These are phyloP conservation scores for Stentor coeruleus DNA, from an alignment of 73 alveolate genomes.

Conservation along the genomic window DNA sequence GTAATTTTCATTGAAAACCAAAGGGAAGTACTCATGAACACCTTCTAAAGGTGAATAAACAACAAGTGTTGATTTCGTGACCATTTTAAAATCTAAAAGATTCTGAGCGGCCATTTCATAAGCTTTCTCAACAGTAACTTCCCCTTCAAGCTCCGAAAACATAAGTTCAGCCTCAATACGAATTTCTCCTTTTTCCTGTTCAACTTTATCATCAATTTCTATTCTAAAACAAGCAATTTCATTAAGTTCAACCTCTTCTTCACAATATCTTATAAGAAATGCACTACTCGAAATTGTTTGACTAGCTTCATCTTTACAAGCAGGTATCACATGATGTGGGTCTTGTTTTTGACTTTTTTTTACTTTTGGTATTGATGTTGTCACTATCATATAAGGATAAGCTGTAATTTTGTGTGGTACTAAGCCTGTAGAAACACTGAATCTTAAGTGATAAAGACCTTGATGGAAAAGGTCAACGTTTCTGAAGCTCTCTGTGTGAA, in stretches of 20 bases:
- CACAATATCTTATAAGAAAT: slow-evolving; percentile 84
- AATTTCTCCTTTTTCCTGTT: slow-evolving; percentile 35
- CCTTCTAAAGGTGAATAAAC: slow-evolving; percentile 27
- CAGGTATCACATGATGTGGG: slow-evolving; percentile 36
- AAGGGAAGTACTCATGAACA: slow-evolving; percentile 61
- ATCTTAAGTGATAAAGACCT: slow-evolving; percentile 40
- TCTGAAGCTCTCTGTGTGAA: slow-evolving; percentile 40
- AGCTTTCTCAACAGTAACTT: slow-evolving; percentile 17
- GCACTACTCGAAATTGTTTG: slow-evolving; percentile 63
- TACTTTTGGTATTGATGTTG: neutral
- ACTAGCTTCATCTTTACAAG: slow-evolving; percentile 49
- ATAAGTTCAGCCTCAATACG: slow-evolving; percentile 64
- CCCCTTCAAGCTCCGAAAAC: slow-evolving; percentile 57
- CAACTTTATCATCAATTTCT: slow-evolving; percentile 41
- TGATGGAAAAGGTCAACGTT: slow-evolving; percentile 45
- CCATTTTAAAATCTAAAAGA: slow-evolving; percentile 10
- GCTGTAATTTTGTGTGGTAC: neutral
- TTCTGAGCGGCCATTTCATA: neutral
- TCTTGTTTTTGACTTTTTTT: slow-evolving; percentile 37
- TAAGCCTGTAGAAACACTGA: neutral
- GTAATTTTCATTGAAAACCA: slow-evolving; percentile 63
- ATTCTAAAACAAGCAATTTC: slow-evolving; percentile 72
- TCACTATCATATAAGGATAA: slow-evolving; percentile 18
- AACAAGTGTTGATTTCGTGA: neutral
- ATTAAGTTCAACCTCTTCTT: slow-evolving; percentile 84